phyloP scores from a whole-genome alignment of 345 rosid species.

The Salix dunnii region DNA sequence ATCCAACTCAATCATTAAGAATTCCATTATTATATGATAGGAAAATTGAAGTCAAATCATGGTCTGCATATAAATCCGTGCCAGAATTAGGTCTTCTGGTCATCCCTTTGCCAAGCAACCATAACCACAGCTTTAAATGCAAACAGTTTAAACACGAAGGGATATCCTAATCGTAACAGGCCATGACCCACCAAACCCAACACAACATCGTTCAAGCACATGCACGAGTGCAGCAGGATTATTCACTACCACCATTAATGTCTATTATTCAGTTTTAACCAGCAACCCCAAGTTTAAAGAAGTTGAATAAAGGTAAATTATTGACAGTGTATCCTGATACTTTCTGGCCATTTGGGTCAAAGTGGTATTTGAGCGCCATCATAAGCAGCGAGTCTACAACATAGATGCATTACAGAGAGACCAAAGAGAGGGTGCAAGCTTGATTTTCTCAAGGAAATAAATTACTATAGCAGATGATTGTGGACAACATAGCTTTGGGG shows the following conservation, averaged over 20 bases:
- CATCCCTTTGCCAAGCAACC: neutral
- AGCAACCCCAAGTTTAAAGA: neutral
- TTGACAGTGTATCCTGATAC: neutral
- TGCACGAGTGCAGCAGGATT: constrained; percentile 8
- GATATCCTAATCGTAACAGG: neutral
- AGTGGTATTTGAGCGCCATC: neutral
- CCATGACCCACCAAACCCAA: neutral
- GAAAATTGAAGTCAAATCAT: neutral
- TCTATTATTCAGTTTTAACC: neutral
- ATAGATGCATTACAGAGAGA: neutral
- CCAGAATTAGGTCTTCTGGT: neutral
- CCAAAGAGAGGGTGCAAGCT: neutral
- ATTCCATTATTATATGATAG: neutral
- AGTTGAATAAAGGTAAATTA: too few species aligned
- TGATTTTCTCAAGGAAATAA: constrained; percentile 20
- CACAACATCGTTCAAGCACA: constrained; percentile 8
- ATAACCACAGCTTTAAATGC: neutral
- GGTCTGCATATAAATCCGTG: neutral
- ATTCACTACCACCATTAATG: constrained; percentile 20
- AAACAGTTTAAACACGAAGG: neutral
- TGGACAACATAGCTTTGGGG: constrained; percentile 14
- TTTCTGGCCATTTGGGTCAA: too few species aligned
- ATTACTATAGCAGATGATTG: constrained; percentile 22
- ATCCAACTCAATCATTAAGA: neutral
- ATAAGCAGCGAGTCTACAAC: neutral